A percentile compares a stretch with the other conserved stretches of the same genome.
Evolutionary conservation across 805 yeast species (phyloP).

Genomic region (Blastobotrys terrestris): DNA sequence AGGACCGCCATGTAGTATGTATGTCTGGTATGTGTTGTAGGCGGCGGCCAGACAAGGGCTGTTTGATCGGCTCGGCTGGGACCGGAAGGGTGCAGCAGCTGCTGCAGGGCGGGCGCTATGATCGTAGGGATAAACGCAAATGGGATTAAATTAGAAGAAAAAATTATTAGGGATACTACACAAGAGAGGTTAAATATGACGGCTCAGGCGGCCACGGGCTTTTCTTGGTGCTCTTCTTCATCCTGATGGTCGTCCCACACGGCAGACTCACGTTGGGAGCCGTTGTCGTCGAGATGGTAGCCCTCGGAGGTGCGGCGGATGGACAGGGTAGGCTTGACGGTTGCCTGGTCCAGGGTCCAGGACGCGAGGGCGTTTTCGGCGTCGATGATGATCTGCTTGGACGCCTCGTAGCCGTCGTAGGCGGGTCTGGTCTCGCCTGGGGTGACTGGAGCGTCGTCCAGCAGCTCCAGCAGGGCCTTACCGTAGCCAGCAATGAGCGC

Average conservation of each 20-base stretch:
- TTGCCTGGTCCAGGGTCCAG: conserved; percentile 96
- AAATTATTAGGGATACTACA: neutral
- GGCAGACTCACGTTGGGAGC: conserved; percentile 31
- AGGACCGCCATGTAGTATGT: neutral
- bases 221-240: conserved; percentile 24
- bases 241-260: conserved; percentile 35
- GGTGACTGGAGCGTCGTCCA: conserved; percentile 95
- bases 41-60: too few species aligned
- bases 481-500: conserved; percentile 99
- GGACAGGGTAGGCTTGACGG: conserved; percentile 86
- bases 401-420: conserved; percentile 96
- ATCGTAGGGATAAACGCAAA: neutral
- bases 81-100: too few species aligned
- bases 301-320: conserved; percentile 70
- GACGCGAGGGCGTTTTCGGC: conserved; percentile 92
- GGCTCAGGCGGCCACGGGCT: conserved; percentile 14
- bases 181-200: neutral
- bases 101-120: neutral
- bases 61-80: too few species aligned
- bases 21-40: too few species aligned
- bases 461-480: conserved; percentile 89
- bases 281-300: conserved; percentile 37
- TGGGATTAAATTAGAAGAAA: neutral
- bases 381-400: conserved; percentile 95
- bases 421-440: conserved; percentile 99